Conservation (phyloP, 345 rosid species). For the Lenwebbia sp. region DNA sequence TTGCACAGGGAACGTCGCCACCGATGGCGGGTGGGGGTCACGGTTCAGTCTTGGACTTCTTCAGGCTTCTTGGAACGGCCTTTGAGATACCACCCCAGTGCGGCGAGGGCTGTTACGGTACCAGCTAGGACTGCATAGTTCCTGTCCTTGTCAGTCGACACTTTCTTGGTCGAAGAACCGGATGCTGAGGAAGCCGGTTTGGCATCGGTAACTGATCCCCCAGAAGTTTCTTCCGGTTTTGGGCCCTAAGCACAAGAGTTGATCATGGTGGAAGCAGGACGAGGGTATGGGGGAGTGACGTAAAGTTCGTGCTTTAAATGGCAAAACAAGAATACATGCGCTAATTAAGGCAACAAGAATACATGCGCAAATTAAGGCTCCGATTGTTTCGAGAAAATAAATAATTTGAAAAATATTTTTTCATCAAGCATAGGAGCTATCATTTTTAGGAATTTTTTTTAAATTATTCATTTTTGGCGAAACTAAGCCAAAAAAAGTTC, state of each 20-base stretch:
- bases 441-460: no score
- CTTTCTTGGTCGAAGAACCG: constrained; percentile 42
- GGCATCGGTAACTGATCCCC: constrained; percentile 25
- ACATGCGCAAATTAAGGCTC: no score
- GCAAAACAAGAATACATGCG: neutral
- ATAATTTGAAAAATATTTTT: no score
- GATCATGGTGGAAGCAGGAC: neutral
- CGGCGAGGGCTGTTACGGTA: constrained; percentile 40
- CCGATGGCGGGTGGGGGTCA: neutral
- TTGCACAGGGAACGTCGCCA: neutral
- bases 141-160: constrained; percentile 58
- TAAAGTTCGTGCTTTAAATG: neutral
- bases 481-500: neutral
- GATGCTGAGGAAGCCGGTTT: constrained; percentile 37
- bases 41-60: constrained; percentile 44
- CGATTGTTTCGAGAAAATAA: no score
- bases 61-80: constrained; percentile 61
- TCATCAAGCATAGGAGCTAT: no score
- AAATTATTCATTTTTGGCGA: no score
- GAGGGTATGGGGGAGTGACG: neutral
- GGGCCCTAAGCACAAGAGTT: constrained; percentile 42
- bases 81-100: constrained; percentile 84
- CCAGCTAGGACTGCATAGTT: constrained; percentile 91
- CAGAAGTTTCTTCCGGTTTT: constrained; percentile 46
- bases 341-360: no score